A percentile compares a stretch with the other conserved stretches of the same genome.
Evolutionary conservation across 148 eudicot genomes (phyloP).

Genomic region (Rhododendron vialii): DNA sequence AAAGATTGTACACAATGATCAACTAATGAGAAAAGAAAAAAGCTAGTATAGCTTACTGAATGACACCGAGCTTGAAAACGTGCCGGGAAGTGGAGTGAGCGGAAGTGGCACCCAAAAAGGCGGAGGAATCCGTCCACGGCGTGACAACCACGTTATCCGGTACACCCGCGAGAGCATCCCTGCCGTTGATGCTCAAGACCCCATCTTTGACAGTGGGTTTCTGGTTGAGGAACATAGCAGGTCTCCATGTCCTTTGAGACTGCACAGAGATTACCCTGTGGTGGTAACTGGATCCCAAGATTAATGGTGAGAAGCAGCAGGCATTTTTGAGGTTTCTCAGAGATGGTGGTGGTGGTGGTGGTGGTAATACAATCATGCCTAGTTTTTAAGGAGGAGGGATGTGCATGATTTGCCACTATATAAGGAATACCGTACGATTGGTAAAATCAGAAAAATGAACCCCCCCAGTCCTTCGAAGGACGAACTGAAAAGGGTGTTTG

Average conservation of each 20-base stretch:
- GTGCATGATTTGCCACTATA: too few species aligned
- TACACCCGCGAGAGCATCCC: slow-evolving; percentile 15
- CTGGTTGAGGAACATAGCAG: slow-evolving; percentile 13
- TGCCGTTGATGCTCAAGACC: slow-evolving; percentile 24
- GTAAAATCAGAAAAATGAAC: not conserved
- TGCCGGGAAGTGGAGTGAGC: slow-evolving; percentile 14
- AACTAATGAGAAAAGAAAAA: too few species aligned
- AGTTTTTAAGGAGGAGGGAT: not conserved
- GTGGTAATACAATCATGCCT: not conserved
- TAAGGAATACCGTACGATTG: not conserved
- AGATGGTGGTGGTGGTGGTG: not conserved
- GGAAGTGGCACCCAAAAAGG: slow-evolving; percentile 34
- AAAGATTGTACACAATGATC: not conserved
- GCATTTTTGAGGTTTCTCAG: slow-evolving; percentile 11
- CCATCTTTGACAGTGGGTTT: slow-evolving; percentile 25
- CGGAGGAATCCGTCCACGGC: slow-evolving; percentile 29
- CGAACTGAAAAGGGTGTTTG: not conserved
- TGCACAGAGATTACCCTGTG: not conserved
- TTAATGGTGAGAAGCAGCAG: slow-evolving; percentile 8
- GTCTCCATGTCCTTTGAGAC: slow-evolving; percentile 5
- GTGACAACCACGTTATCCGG: slow-evolving; percentile 34
- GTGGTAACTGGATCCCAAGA: not conserved
- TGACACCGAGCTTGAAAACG: slow-evolving; percentile 34
- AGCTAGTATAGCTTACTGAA: slow-evolving; percentile 23
- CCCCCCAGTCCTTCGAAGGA: not conserved